Evolutionary conservation across 257 asterid species (phyloP), one percentile per base, ranked within the genome.

Genomic region (Solanum bulbocastanum): DNA sequence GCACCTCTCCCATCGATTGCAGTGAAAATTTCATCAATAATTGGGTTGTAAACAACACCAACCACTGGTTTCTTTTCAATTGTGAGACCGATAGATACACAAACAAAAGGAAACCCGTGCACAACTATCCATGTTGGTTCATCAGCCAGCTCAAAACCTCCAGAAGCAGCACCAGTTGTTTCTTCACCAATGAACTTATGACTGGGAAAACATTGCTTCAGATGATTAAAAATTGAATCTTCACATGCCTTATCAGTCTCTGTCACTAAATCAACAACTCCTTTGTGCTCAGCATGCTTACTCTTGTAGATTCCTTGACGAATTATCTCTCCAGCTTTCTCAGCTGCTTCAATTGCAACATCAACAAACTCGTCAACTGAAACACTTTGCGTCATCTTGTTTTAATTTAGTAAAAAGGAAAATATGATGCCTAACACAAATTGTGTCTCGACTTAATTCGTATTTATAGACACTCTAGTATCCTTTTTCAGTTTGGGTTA

Each of bases 171-270:
- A 35, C 98, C 71, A 62, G 71, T 95, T 6, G 98, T 97, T 91
- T 97, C 99, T 93, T 97, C 99, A 84, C 99, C 99, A 83, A 97
- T 97, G 91, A 95, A 94, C 99, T 97, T 89, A 88, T 96, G 99
- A 78, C 88, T 91, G 12, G 99, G 98, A 89, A 87, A 95, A 23
- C 90, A 93, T 84, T 86, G 88, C 90, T 93, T 94, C 85, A 96
- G 95, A 79, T 89, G 87, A 89, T 91, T 90, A 90, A 95, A 96
- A 88, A 95, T 94, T 86, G 94, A 92, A 75, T 92, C 98, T 90
- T 95, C 98, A 62, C 99, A 96, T 66, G 90, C 94, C 92, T 95
- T 96, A 90, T 96, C 99, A 18, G 98, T 96, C 92, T 95, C 99
- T 1, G 98, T 96, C 56, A 96, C 99, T 96, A 95, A 90, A 92